Percentiles rank a stretch among this genome's conserved stretches.
These are phyloP conservation scores for Hypoxylon sp. DNA, from an alignment of 2,329 filamentous ascomycete genomes.

Conservation along the genomic window DNA sequence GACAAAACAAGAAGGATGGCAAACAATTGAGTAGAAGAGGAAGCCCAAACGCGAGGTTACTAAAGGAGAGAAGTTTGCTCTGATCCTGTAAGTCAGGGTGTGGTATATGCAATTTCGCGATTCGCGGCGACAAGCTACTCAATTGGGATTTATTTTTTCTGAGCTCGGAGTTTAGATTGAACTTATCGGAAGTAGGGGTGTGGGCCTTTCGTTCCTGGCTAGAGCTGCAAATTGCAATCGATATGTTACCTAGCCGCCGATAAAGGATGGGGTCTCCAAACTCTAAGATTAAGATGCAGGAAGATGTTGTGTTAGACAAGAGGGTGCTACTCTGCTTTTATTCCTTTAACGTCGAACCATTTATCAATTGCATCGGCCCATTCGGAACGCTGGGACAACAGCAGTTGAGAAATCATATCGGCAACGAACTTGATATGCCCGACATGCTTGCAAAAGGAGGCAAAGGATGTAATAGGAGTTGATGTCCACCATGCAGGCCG, in stretches of 20 bases:
- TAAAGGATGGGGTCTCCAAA: background rate
- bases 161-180: slow-evolving; percentile 40
- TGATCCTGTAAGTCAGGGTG: slow-evolving; percentile 21
- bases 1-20: slow-evolving; percentile 2
- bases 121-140: slow-evolving; percentile 21
- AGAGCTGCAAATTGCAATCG: slow-evolving; percentile 31
- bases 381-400: slow-evolving; percentile 16
- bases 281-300: slow-evolving; percentile 4
- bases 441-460: slow-evolving; percentile 16
- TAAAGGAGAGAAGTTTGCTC: slow-evolving; percentile 31
- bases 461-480: slow-evolving; percentile 34
- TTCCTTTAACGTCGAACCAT: slow-evolving; percentile 28
- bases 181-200: slow-evolving; percentile 24
- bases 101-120: slow-evolving; percentile 43
- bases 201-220: slow-evolving; percentile 28
- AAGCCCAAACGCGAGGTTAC: background rate
- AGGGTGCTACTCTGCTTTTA: slow-evolving; percentile 26
- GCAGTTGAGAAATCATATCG: slow-evolving; percentile 14
- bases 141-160: slow-evolving; percentile 30
- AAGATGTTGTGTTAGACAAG: slow-evolving; percentile 1
- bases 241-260: slow-evolving; percentile 19
- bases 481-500: slow-evolving; percentile 16
- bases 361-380: slow-evolving; percentile 25
- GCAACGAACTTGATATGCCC: slow-evolving; percentile 23
- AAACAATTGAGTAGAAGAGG: slow-evolving; percentile 18